phyloP scores from a whole-genome alignment of 83 land plant species.

The Larix sibirica region DNA sequence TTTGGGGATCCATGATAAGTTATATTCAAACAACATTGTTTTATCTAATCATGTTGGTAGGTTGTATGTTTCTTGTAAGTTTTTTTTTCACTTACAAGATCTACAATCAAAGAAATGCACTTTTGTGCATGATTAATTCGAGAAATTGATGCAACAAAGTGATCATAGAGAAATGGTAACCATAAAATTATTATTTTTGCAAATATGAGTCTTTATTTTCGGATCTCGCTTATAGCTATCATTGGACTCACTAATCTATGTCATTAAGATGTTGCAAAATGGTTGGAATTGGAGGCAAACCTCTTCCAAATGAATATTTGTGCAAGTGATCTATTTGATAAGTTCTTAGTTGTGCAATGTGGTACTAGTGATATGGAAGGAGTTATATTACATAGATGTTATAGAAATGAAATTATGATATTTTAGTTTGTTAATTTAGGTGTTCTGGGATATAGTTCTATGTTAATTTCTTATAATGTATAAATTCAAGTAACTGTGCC shows the following conservation, averaged over 20 bases:
- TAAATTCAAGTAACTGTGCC: neutral
- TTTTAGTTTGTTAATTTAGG: neutral
- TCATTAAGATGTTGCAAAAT: slow-evolving; percentile 23
- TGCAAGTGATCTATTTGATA: slow-evolving; percentile 64
- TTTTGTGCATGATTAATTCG: slow-evolving; percentile 48
- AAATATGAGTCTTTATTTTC: slow-evolving; percentile 73
- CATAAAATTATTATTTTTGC: slow-evolving; percentile 74
- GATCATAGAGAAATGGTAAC: slow-evolving; percentile 72
- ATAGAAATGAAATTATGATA: neutral
- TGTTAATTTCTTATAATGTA: neutral
- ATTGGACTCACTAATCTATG: slow-evolving; percentile 69
- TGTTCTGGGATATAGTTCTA: neutral
- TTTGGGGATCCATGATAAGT: slow-evolving; percentile 16
- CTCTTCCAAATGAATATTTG: slow-evolving; percentile 65
- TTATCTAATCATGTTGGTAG: slow-evolving; percentile 24
- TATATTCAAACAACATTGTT: slow-evolving; percentile 23
- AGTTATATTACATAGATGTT: neutral
- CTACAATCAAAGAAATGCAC: slow-evolving; percentile 37
- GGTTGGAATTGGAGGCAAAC: slow-evolving; percentile 56
- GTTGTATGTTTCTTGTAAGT: slow-evolving; percentile 18
- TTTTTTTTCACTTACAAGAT: slow-evolving; percentile 31
- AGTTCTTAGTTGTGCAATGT: neutral
- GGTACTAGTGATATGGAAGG: too few relatives aligned
- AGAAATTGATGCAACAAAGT: slow-evolving; percentile 71
- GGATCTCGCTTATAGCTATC: slow-evolving; percentile 66